phyloP scores from a whole-genome alignment of 164 flowering plant genomes.

The Stephania yunnanensis region DNA sequence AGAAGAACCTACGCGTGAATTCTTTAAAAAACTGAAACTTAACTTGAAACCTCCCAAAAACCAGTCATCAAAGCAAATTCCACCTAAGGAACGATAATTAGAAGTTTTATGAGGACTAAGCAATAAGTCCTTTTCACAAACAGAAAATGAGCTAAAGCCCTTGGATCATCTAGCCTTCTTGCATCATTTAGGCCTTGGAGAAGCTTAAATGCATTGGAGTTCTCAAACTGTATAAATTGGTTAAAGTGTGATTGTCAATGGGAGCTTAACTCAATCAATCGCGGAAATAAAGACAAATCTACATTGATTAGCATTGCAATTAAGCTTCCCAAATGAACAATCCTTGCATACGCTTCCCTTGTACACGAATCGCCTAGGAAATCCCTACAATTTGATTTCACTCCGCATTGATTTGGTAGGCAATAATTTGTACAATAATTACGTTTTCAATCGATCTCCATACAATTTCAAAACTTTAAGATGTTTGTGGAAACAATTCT shows the following conservation, averaged over 20 bases:
- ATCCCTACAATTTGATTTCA: not conserved
- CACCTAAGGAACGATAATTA: not conserved
- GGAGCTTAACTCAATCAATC: not conserved
- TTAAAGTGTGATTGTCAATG: not conserved
- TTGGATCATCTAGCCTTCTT: not conserved
- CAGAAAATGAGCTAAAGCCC: not conserved
- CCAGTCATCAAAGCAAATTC: not conserved
- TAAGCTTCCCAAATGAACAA: not conserved
- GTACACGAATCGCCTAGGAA: not conserved
- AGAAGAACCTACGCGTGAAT: too few relatives aligned
- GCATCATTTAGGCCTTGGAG: not conserved
- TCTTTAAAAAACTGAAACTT: too few relatives aligned
- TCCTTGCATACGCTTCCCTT: not conserved
- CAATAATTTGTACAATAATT: not conserved
- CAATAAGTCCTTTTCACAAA: not conserved
- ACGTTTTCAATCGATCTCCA: not conserved
- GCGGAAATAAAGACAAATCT: not conserved
- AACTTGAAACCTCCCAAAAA: not conserved
- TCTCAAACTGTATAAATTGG: not conserved
- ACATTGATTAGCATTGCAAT: not conserved
- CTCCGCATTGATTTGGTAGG: not conserved
- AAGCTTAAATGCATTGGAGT: not conserved
- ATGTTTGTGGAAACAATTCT: not conserved
- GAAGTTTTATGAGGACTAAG: not conserved
- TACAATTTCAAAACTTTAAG: not conserved